phyloP scores from a whole-genome alignment of 352 stramenopile species.

The Globisporangium sylvaticum region DNA sequence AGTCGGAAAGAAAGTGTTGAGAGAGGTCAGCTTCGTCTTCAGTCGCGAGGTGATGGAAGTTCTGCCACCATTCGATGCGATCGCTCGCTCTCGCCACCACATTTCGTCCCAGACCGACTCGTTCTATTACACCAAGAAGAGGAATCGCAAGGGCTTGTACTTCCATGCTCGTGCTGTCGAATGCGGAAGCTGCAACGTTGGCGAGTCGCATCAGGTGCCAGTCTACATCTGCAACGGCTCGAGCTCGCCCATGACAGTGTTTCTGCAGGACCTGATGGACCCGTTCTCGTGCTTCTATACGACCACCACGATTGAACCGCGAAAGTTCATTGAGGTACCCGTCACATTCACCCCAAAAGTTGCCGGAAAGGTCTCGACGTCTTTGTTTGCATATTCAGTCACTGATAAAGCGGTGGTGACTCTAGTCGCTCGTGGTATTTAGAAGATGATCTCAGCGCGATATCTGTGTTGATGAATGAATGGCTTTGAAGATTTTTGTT shows the following conservation, averaged over 20 bases:
- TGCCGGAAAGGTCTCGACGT: constrained; percentile 78
- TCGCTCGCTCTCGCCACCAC: constrained; percentile 54
- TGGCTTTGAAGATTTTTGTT: constrained; percentile 12
- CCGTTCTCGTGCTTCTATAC: constrained; percentile 75
- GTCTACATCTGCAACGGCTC: constrained; percentile 88
- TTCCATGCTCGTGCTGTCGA: constrained; percentile 84
- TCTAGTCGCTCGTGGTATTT: constrained; percentile 66
- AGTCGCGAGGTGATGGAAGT: constrained; percentile 29
- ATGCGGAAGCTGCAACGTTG: constrained; percentile 67
- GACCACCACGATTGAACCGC: constrained; percentile 72
- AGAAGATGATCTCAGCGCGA: constrained; percentile 1
- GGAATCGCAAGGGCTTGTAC: constrained; percentile 69
- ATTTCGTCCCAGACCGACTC: constrained; percentile 74
- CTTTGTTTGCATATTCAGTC: constrained; percentile 76
- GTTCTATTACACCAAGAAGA: constrained; percentile 84
- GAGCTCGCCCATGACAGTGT: constrained; percentile 75
- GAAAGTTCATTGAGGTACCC: constrained; percentile 84
- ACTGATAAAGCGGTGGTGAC: constrained; percentile 77
- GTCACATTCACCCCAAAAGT: constrained; percentile 75
- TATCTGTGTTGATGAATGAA: constrained; percentile 8
- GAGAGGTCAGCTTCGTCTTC: constrained; percentile 72
- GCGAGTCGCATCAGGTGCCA: constrained; percentile 71
- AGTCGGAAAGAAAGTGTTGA: constrained; percentile 40
- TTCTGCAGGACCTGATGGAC: constrained; percentile 72
- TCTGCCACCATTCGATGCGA: constrained; percentile 57